These are phyloP conservation scores for Aspergillus bombycis DNA, from an alignment of 2,329 filamentous ascomycete genomes.

Conservation along the genomic window DNA sequence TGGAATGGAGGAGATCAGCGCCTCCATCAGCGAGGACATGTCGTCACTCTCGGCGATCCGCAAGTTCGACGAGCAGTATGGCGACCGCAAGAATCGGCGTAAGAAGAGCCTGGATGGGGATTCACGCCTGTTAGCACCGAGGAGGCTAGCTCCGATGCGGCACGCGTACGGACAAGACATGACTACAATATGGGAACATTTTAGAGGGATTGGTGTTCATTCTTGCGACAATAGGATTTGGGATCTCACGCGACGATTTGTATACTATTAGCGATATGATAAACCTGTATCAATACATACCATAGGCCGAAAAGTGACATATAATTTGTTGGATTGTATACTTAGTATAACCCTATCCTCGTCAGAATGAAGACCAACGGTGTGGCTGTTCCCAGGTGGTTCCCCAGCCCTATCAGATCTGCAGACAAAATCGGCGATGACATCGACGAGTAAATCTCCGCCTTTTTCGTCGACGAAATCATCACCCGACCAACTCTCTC, in stretches of 20 bases:
- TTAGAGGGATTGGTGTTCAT: conserved; percentile 1
- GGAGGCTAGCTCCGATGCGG: conserved; percentile 38
- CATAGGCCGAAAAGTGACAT: not conserved
- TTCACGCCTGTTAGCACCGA: conserved; percentile 47
- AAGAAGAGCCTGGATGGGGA: conserved; percentile 60
- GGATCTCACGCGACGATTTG: conserved; percentile 18
- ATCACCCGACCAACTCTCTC: conserved; percentile 8
- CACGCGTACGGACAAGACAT: conserved; percentile 45
- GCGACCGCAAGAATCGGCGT: conserved; percentile 72
- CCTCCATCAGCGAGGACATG: conserved; percentile 95
- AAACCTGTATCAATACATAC: conserved; percentile 34
- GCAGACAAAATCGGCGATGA: conserved; percentile 14
- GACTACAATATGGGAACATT: not conserved
- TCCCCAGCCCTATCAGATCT: not conserved
- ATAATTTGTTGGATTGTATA: not conserved
- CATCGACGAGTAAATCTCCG: conserved; percentile 11
- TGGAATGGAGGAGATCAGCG: conserved; percentile 84
- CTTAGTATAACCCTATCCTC: too few relatives aligned
- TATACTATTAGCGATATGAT: conserved; percentile 36
- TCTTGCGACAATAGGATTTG: conserved; percentile 1
- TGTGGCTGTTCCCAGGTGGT: too few relatives aligned
- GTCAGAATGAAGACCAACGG: too few relatives aligned
- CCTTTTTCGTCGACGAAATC: conserved; percentile 6
- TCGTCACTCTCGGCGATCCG: conserved; percentile 78
- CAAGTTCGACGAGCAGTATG: conserved; percentile 95